These are phyloP conservation scores for Trichophyton schoenleinii DNA, from an alignment of 2,329 filamentous ascomycete genomes.

Conservation along the genomic window DNA sequence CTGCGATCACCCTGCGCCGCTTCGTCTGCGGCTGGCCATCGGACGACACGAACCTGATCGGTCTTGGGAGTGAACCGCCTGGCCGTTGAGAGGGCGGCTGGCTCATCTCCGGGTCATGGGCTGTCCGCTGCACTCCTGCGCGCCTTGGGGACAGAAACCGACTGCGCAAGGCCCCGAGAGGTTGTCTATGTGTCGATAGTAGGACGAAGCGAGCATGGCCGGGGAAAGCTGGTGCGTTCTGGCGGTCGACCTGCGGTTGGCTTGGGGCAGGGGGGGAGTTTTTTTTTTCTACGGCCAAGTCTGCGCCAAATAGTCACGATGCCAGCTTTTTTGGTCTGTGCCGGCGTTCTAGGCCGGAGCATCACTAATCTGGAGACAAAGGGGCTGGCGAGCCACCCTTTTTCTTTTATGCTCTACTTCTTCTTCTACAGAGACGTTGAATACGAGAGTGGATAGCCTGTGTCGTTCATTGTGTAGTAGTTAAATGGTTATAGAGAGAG, in stretches of 20 bases:
- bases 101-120: constrained; percentile 24
- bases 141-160: constrained; percentile 14
- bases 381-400: too few relatives aligned
- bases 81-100: constrained; percentile 16
- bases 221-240: not conserved
- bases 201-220: not conserved
- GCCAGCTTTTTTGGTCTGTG: not conserved
- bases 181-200: constrained; percentile 11
- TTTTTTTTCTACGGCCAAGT: not conserved
- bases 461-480: not conserved
- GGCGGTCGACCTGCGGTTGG: not conserved
- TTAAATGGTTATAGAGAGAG: not conserved
- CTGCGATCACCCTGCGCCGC: constrained; percentile 64
- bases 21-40: constrained; percentile 72
- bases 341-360: not conserved
- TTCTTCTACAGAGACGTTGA: not conserved
- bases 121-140: constrained; percentile 16
- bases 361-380: not conserved
- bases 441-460: not conserved
- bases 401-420: too few relatives aligned
- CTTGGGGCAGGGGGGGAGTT: not conserved
- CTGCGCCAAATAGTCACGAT: not conserved
- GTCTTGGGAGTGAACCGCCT: constrained; percentile 19
- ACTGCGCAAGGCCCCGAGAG: constrained; percentile 27
- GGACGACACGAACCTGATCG: constrained; percentile 68